phyloP scores from a whole-genome alignment of 192 early-diverging fungal genomes.

The Backusella tarrabulga region DNA sequence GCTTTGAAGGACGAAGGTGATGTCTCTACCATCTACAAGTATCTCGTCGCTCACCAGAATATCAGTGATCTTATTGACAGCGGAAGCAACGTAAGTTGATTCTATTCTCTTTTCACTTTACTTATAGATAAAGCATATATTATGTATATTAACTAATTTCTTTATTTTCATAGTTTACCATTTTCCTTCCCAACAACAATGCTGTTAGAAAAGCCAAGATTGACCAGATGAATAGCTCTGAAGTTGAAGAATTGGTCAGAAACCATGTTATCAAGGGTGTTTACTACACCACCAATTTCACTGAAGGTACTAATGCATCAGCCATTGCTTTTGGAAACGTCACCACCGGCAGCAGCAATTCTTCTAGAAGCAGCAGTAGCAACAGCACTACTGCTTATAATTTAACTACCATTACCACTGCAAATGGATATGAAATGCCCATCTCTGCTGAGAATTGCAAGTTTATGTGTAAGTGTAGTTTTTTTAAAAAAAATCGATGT shows the following conservation, averaged over 20 bases:
- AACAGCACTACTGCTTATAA: neutral
- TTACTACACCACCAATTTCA: conserved; percentile 19
- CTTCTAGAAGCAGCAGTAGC: neutral
- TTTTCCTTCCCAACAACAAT: conserved; percentile 17
- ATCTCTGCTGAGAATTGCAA: neutral
- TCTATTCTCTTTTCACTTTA: neutral
- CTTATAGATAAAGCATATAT: neutral
- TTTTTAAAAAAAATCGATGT: neutral
- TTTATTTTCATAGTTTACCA: conserved; percentile 8
- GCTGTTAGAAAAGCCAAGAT: conserved; percentile 7
- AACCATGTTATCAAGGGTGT: conserved; percentile 21
- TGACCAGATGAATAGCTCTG: neutral
- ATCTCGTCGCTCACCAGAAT: neutral
- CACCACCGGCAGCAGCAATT: neutral
- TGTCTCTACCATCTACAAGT: neutral
- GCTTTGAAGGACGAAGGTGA: neutral
- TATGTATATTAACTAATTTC: neutral
- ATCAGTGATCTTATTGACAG: neutral
- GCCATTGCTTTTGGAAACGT: neutral
- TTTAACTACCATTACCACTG: neutral
- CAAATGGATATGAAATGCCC: neutral
- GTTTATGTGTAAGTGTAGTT: neutral
- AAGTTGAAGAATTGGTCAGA: conserved; percentile 2
- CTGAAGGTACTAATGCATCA: neutral
- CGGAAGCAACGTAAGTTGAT: neutral